A percentile compares a stretch with the other conserved stretches of the same genome.
phyloP scores from a whole-genome alignment of 495 filamentous ascomycete species.

The Mycothermus thermophilus region DNA sequence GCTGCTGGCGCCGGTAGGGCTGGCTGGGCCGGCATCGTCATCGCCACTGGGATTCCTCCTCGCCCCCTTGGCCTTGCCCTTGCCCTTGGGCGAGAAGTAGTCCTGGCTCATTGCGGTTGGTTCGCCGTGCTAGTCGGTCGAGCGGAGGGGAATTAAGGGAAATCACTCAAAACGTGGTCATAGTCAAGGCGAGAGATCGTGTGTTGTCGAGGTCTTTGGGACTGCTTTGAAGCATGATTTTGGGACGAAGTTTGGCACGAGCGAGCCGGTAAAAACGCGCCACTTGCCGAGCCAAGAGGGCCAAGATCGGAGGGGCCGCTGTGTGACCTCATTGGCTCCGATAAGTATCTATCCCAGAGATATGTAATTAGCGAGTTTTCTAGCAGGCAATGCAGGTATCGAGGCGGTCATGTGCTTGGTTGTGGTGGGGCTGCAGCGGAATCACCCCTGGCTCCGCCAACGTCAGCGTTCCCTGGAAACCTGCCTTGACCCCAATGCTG shows the following conservation, averaged over 20 bases:
- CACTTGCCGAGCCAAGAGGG: too few relatives aligned
- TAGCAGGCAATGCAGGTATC: too few relatives aligned
- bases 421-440: too few relatives aligned
- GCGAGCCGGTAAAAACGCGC: too few relatives aligned
- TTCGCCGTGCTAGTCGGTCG: conserved; percentile 1
- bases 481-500: too few relatives aligned
- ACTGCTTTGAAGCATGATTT: background rate
- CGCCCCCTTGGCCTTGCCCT: conserved; percentile 8
- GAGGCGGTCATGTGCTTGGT: too few relatives aligned
- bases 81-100: conserved; percentile 38
- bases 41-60: conserved; percentile 9
- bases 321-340: too few relatives aligned
- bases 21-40: conserved; percentile 11
- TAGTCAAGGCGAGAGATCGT: background rate
- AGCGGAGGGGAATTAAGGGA: conserved; percentile 1
- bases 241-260: conserved; percentile 5
- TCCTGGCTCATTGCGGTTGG: conserved; percentile 57
- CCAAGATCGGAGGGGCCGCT: too few relatives aligned
- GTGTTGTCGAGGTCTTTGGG: background rate
- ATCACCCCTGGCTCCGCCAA: too few relatives aligned
- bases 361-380: too few relatives aligned
- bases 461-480: too few relatives aligned
- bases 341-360: too few relatives aligned
- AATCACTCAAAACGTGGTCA: background rate
- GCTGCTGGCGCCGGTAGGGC: conserved; percentile 6